A percentile compares a stretch with the other conserved stretches of the same genome.
Conservation (phyloP, 345 rosid species). For the Barbarea vulgaris region DNA sequence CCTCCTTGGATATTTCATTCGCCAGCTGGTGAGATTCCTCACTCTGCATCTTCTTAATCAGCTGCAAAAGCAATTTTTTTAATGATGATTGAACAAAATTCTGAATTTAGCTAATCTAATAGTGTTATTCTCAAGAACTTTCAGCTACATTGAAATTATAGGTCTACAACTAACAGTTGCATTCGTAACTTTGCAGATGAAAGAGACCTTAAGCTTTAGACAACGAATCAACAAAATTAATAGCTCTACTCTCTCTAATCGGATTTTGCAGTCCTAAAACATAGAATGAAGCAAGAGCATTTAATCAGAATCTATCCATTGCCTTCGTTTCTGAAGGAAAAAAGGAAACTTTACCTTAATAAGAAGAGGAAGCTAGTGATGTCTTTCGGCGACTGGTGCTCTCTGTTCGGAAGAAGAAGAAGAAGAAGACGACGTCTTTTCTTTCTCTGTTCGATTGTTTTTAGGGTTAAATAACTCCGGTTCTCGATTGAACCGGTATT, state of each 20-base stretch:
- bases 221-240: not conserved
- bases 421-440: not conserved
- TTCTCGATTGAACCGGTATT: slow-evolving; percentile 6
- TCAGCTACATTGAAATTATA: not conserved
- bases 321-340: slow-evolving; percentile 5
- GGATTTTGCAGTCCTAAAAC: not conserved
- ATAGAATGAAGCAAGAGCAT: not conserved
- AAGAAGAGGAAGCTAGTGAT: slow-evolving; percentile 8
- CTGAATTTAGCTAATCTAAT: not conserved
- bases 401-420: slow-evolving; percentile 20
- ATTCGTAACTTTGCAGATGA: not conserved
- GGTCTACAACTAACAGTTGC: not conserved
- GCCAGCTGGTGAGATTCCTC: slow-evolving; percentile 27
- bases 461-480: slow-evolving; percentile 28
- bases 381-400: slow-evolving; percentile 4
- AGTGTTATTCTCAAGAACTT: not conserved
- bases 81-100: not conserved
- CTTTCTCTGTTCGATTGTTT: slow-evolving; percentile 4
- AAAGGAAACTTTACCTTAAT: not conserved
- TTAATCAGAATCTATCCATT: not conserved
- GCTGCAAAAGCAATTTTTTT: slow-evolving; percentile 4
- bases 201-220: not conserved
- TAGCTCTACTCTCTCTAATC: not conserved
- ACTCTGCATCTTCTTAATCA: slow-evolving; percentile 28
- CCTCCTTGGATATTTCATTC: slow-evolving; percentile 6